Conservation (phyloP, 1,284 basidiomycete species). For the Ustilago sp. region DNA sequence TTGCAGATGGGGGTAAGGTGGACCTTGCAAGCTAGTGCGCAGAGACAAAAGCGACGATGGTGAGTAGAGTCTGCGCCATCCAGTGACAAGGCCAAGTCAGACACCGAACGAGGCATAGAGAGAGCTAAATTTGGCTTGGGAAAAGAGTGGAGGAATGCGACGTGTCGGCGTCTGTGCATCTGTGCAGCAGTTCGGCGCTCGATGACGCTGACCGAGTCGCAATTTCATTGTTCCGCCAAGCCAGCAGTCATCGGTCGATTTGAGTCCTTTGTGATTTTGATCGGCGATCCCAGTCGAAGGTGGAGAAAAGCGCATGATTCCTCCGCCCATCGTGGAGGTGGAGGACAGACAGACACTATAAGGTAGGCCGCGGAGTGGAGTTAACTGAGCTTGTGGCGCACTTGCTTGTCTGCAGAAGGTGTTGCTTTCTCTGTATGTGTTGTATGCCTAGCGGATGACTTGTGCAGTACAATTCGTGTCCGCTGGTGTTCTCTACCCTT, state of each 20-base stretch:
- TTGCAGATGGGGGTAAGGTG: not conserved
- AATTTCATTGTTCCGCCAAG: not conserved
- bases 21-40: not conserved
- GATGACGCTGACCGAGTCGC: conserved; percentile 33
- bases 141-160: conserved; percentile 12
- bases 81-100: not conserved
- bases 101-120: not conserved
- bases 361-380: not conserved
- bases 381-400: not conserved
- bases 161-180: conserved; percentile 8
- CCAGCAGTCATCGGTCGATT: conserved; percentile 4
- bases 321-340: conserved; percentile 12
- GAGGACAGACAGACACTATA: conserved; percentile 3
- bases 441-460: not conserved
- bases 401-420: not conserved
- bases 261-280: not conserved
- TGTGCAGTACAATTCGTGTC: not conserved
- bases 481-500: not conserved
- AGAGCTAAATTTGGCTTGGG: conserved; percentile 19
- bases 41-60: not conserved
- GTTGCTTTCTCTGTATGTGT: not conserved
- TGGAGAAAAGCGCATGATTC: not conserved
- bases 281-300: conserved; percentile 10
- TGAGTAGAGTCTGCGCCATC: not conserved
- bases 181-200: conserved; percentile 13